Base-by-base conservation (phyloP, 805 yeast genomes). In the Teunomyces panamensis region DNA sequence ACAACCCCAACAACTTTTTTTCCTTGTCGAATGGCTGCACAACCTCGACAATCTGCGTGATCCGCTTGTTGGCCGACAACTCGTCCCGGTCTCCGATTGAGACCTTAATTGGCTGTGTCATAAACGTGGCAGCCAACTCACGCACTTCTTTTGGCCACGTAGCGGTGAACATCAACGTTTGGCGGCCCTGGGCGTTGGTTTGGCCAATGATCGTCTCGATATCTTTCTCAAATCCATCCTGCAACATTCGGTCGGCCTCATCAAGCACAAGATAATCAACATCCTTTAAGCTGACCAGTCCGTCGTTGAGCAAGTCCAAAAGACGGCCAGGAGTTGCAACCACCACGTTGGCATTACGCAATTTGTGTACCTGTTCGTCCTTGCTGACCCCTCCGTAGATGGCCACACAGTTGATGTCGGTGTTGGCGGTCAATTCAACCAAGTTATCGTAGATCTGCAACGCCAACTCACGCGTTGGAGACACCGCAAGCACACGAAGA, bases 71-170 rank as follows among this genome's bases (percentile, higher is more conserved):
- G 43, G 99, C 99, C 49, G 89, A 75, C 48, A 94, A 79, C 69
- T 92, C 98, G 63, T 92, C 97, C 55, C 95, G 81, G 67, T 94
- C 87, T 60, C 99, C 99, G 62, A 94, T 87, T 37, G 94, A 84
- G 36, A 94, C 87, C 67, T 88, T 90, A 43, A 89, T 89, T n/a
- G 97, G 96, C 27, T 66, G 55, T 17, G 78, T 80, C 96, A 94
- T 87, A 69, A 86, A 94, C 5, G 86, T 79, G 14, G 83, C 63
- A 7, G 99, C 99, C 53, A 94, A 77, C 54, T 89, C 95, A 63
- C 98, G 84, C 30, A 94, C 98, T 71, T 92, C 96, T 59, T 87
- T 88, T n/a, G 99, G 99, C 99, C 99, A 94, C 1, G 99, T 94
- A n/a, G 99, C 99, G 8, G 99, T 92, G 71, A 94, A 94, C 98